These are phyloP conservation scores for Ceratocystis cacaofunesta DNA, from an alignment of 2,329 filamentous ascomycete species.

Conservation along the genomic window DNA sequence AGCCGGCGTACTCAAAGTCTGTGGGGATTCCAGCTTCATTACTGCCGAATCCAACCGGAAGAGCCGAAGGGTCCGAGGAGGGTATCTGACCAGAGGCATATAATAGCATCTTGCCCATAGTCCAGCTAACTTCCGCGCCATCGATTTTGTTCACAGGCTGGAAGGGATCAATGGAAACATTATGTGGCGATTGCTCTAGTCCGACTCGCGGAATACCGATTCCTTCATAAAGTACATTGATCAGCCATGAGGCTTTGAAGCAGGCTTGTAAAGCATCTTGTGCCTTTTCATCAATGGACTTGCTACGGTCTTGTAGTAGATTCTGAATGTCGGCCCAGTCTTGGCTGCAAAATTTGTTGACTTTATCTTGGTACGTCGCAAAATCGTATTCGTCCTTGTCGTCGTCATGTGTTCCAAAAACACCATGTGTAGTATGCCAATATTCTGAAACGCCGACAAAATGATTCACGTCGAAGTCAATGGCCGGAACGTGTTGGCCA, in stretches of 20 bases:
- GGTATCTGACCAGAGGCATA: conserved; percentile 85
- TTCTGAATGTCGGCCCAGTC: conserved; percentile 65
- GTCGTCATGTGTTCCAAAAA: conserved; percentile 49
- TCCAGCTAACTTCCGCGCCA: conserved; percentile 90
- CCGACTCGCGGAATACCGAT: conserved; percentile 83
- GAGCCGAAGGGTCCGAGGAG: conserved; percentile 33
- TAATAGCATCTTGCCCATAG: conserved; percentile 86
- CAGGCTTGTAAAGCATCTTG: conserved; percentile 74
- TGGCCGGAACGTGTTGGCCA: conserved; percentile 81
- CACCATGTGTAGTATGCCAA: conserved; percentile 95
- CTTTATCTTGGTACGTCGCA: conserved; percentile 71
- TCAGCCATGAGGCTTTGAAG: conserved; percentile 96
- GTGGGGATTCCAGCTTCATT: conserved; percentile 52
- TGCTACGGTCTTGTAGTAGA: conserved; percentile 50
- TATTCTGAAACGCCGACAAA: conserved; percentile 97
- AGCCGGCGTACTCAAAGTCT: conserved; percentile 73
- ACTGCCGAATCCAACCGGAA: conserved; percentile 85
- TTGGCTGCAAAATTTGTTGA: conserved; percentile 69
- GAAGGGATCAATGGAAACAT: conserved; percentile 66
- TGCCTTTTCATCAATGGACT: conserved; percentile 61
- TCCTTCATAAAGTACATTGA: conserved; percentile 89
- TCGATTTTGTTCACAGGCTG: conserved; percentile 87
- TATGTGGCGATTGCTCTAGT: conserved; percentile 49
- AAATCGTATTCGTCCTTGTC: conserved; percentile 47
- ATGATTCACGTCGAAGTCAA: conserved; percentile 94